Percentiles rank a stretch among this genome's conserved stretches.
phyloP scores from a whole-genome alignment of 1,284 basidiomycete species.

The Trametes polyzona region DNA sequence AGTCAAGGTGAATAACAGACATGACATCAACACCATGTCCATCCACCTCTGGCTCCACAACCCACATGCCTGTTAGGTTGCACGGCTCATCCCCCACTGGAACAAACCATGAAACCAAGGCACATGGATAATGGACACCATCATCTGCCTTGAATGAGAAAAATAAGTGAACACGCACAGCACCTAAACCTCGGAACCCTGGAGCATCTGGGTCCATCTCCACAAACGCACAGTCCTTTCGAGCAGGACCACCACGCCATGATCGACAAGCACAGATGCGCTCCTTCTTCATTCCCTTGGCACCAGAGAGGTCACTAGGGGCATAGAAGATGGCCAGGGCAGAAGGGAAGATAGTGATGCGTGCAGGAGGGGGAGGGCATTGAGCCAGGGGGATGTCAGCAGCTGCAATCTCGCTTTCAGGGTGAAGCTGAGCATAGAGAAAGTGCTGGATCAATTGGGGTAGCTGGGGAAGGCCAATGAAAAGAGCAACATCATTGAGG shows the following conservation, averaged over 20 bases:
- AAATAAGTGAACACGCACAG: neutral
- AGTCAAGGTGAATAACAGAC: too few relatives aligned
- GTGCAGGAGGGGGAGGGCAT: neutral
- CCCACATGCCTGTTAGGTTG: too few relatives aligned
- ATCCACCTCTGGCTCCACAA: too few relatives aligned
- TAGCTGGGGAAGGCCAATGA: too few relatives aligned
- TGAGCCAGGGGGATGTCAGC: neutral
- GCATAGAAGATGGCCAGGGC: neutral
- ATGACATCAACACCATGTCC: too few relatives aligned
- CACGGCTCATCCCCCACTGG: too few relatives aligned
- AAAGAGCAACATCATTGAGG: too few relatives aligned
- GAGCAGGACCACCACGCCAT: conserved; percentile 4
- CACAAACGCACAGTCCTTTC: conserved; percentile 4
- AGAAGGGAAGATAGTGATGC: neutral
- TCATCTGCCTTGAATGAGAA: too few relatives aligned
- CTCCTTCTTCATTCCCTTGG: neutral
- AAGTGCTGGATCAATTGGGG: neutral
- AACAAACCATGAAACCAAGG: too few relatives aligned
- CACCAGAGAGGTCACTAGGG: neutral
- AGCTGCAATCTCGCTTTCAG: neutral
- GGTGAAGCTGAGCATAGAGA: neutral
- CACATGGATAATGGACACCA: too few relatives aligned
- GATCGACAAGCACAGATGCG: conserved; percentile 9
- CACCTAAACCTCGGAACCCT: neutral
- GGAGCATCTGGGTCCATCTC: neutral